A percentile compares a stretch with the other conserved stretches of the same genome.
Evolutionary conservation across 2,329 filamentous ascomycete species (phyloP).

Genomic region (Beauveria brongniartii): DNA sequence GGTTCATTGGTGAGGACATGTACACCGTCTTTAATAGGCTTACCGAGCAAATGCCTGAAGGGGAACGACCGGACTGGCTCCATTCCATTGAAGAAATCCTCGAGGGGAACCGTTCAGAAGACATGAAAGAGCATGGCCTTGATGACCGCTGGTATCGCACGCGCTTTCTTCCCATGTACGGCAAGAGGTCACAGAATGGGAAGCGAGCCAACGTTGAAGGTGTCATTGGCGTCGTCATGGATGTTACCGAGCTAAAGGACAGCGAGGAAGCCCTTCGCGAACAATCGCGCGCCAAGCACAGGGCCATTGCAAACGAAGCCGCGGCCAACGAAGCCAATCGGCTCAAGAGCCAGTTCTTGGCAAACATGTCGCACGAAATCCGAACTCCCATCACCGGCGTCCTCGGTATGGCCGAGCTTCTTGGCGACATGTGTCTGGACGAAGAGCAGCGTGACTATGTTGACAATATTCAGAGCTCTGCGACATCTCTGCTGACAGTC

Average conservation of each 20-base stretch:
- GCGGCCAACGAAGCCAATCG: constrained; percentile 74
- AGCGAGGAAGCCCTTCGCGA: constrained; percentile 54
- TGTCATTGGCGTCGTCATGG: constrained; percentile 72
- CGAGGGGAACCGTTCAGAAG: constrained; percentile 49
- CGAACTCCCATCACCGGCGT: constrained; percentile 72
- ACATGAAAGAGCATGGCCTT: constrained; percentile 56
- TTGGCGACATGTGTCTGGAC: constrained; percentile 59
- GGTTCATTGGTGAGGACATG: constrained; percentile 53
- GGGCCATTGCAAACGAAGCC: constrained; percentile 64
- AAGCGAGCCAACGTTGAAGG: constrained; percentile 50
- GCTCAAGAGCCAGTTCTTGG: constrained; percentile 72
- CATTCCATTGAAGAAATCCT: constrained; percentile 57
- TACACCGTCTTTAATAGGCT: constrained; percentile 54
- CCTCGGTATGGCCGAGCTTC: constrained; percentile 69
- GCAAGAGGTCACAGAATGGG: constrained; percentile 45
- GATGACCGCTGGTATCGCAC: constrained; percentile 63
- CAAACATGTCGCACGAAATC: constrained; percentile 78
- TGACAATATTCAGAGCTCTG: constrained; percentile 71
- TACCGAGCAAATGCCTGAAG: constrained; percentile 33
- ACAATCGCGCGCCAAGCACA: constrained; percentile 61
- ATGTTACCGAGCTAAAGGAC: constrained; percentile 64
- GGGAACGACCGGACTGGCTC: constrained; percentile 41
- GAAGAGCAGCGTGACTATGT: constrained; percentile 67
- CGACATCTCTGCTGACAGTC: constrained; percentile 73
- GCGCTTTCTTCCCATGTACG: constrained; percentile 58